Evolutionary conservation across 2,329 filamentous ascomycete genomes (phyloP).

Genomic region (Botrytis byssoidea): DNA sequence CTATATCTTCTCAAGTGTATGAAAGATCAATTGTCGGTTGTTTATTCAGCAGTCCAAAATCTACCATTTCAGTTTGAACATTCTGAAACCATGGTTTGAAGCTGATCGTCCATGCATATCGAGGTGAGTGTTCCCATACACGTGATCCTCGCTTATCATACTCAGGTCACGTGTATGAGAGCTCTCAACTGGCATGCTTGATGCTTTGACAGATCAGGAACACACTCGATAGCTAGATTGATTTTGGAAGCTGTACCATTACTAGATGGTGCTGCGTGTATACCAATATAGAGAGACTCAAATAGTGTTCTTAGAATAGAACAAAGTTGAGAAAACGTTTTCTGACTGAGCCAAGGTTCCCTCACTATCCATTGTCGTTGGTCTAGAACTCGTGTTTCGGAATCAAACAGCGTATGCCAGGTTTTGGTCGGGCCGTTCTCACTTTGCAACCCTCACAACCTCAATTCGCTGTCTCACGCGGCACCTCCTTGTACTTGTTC

Average conservation of each 20-base stretch:
- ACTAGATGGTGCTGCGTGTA: accelerated
- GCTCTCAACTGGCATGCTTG: not conserved
- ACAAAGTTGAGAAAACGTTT: not conserved
- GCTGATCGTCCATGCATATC: not conserved
- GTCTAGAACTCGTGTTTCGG: conserved; percentile 65
- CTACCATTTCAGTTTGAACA: not conserved
- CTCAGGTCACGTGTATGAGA: not conserved
- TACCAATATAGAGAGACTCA: not conserved
- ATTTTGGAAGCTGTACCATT: not conserved
- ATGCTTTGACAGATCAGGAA: not conserved
- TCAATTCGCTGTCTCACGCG: conserved; percentile 58
- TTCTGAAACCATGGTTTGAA: not conserved
- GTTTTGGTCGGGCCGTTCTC: conserved; percentile 56
- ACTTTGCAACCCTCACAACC: conserved; percentile 57
- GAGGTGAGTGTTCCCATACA: not conserved
- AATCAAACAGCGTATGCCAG: conserved; percentile 50
- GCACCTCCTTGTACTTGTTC: conserved; percentile 47
- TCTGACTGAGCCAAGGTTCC: conserved; percentile 47
- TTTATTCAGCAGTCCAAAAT: not conserved
- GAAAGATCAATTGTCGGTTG: not conserved
- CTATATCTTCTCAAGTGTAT: not conserved
- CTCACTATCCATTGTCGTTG: conserved; percentile 63
- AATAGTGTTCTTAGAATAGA: not conserved
- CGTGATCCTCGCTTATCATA: not conserved
- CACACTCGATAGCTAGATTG: not conserved